These are phyloP conservation scores for Cercophora scortea DNA, from an alignment of 495 filamentous ascomycete species.

Conservation along the genomic window DNA sequence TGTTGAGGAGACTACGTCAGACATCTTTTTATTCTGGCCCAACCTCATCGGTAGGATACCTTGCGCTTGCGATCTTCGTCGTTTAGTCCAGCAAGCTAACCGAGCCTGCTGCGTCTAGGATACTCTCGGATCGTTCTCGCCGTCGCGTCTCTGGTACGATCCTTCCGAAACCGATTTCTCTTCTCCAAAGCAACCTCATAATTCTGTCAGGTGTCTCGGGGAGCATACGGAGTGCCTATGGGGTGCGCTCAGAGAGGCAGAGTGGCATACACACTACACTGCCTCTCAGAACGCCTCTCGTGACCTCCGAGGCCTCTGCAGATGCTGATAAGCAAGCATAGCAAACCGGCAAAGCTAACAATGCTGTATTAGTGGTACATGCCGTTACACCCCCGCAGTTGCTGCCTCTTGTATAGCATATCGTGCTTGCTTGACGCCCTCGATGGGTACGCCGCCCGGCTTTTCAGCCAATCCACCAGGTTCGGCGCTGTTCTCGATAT, in stretches of 20 bases:
- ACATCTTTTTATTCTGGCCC: constrained; percentile 91
- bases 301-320: too few species aligned
- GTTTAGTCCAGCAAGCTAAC: neutral
- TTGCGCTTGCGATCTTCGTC: neutral
- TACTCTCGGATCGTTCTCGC: constrained; percentile 85
- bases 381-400: constrained; percentile 92
- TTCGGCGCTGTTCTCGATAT: constrained; percentile 97
- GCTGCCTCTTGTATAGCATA: constrained; percentile 81
- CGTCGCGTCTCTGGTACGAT: constrained; percentile 59
- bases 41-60: constrained; percentile 78
- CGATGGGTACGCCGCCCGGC: constrained; percentile 83
- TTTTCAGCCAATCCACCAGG: constrained; percentile 80
- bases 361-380: constrained; percentile 63
- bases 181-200: too few species aligned
- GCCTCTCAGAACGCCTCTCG: too few species aligned
- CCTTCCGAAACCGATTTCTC: too few species aligned
- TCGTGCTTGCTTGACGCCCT: constrained; percentile 92
- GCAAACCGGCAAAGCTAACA: too few species aligned
- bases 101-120: constrained; percentile 39
- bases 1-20: constrained; percentile 36
- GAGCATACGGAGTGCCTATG: too few species aligned
- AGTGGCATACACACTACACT: too few species aligned
- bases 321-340: too few species aligned
- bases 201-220: too few species aligned
- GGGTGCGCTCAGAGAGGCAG: too few species aligned